Base-by-base conservation (phyloP, 331 rosid genomes). In the Arachis monticola region DNA sequence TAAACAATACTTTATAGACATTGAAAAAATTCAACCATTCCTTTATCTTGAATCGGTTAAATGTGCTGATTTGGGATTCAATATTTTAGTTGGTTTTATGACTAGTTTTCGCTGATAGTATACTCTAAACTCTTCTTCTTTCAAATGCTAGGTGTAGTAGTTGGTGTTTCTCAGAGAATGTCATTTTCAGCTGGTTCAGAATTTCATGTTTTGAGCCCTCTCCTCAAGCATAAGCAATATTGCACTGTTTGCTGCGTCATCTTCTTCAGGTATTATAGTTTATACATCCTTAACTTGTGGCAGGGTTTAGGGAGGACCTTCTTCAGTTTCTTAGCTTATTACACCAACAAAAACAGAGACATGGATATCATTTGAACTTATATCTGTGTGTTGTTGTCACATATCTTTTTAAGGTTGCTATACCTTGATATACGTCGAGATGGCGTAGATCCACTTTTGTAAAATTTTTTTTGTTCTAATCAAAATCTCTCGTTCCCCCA, bases 201-300 rank as follows among this genome's bases (percentile, higher is more conserved):
- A 74, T 94, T 94, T 83, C 99, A 38, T 91, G 99, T 88, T 94
- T 92, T 82, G 99, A 91, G 87, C 97, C 99, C 73, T 83, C 97
- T 73, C 99, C 99, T 76, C 99, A 94, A 84, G 99, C 96, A 73
- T 97, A 94, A 81, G 91, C 99, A 79, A 94, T 94, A 81, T 75
- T 94, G 77, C 99, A 94, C 84, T 94, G 97, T 80, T 88, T 92
- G 22, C 91, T 90, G 30, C 88, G 99, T 53, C 97, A 94, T 83
- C 95, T 94, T 86, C 92, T 94, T 86, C 99, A 94, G 99, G 99
- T 92, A 90, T 60, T 60, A 50, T 38, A 58, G 47, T n/a, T 48
- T 69, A 66, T 67, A 45, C 14, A 72, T 51, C 35, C 11, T 48
- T 48, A 32, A 32, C 4, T 63, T 53, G 27, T 32, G 22, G 13